Percentiles rank a stretch among this genome's conserved stretches.
Evolutionary conservation across 257 asterid genomes (phyloP).

Genomic region (Ophiorrhiza pumila): DNA sequence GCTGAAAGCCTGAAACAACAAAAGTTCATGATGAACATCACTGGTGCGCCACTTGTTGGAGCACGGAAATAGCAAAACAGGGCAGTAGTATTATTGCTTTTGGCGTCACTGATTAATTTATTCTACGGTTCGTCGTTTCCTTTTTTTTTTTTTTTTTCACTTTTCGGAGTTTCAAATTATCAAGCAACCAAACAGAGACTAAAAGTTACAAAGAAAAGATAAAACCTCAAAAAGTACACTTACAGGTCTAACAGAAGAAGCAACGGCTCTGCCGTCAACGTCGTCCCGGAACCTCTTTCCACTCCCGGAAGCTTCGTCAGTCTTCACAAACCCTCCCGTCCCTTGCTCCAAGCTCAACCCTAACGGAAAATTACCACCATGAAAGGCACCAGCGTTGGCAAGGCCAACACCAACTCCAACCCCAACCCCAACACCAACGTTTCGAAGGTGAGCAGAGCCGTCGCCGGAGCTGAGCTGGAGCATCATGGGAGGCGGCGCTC

Average conservation of each 20-base stretch:
- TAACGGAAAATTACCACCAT: slow-evolving; percentile 67
- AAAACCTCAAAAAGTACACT: neutral
- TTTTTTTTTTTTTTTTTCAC: neutral
- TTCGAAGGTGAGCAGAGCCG: slow-evolving; percentile 58
- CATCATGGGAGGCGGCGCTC: slow-evolving; percentile 38
- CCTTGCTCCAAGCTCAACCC: slow-evolving; percentile 91
- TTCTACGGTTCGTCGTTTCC: neutral
- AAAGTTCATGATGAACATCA: neutral
- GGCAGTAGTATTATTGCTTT: neutral
- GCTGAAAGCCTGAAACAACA: neutral
- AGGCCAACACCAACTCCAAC: slow-evolving; percentile 49
- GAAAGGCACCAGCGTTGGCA: slow-evolving; percentile 41
- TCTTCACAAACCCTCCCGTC: slow-evolving; percentile 58
- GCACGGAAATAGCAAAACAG: neutral
- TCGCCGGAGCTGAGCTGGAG: slow-evolving; percentile 47
- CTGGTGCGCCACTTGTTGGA: neutral
- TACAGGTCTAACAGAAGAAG: slow-evolving; percentile 63
- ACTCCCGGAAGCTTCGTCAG: slow-evolving; percentile 56
- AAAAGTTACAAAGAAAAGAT: neutral
- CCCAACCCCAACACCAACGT: slow-evolving; percentile 47
- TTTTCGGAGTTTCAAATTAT: slow-evolving; percentile 2
- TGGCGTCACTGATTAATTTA: neutral
- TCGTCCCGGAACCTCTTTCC: slow-evolving; percentile 70
- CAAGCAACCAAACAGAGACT: slow-evolving; percentile 10
- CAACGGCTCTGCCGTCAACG: slow-evolving; percentile 47